Base-by-base conservation (phyloP, 805 yeast species). In the Metschnikowia cerradonensis region DNA sequence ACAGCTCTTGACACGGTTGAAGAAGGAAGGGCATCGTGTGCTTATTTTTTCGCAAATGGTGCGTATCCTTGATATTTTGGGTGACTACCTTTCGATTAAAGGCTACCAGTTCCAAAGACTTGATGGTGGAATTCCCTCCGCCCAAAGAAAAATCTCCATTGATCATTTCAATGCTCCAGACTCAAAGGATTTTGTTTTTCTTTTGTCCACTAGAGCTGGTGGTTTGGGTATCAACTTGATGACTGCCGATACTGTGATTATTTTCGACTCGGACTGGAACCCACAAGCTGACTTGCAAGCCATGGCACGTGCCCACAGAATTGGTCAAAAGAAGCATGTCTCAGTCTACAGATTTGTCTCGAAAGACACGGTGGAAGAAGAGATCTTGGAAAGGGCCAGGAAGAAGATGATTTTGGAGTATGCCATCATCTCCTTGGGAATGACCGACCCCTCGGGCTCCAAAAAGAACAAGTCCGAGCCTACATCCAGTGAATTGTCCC, bases 281-380 rank as follows among this genome's bases (percentile, higher is more conserved):
- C 99, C 99, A 0, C 99, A 94, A 68, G 99, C 99, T 0, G 99
- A 94, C 77, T 76, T 94, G 62, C 99, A 94, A 71, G 99, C 99
- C 1, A 94, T 94, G 99, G 99, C 99, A 0, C 83, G 99, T 71
- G 99, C 99, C 2, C 99, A 94, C 72, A 84, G 99, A 76, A 94
- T 94, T 66, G 99, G 99, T n/a, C 99, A 94, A 68, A 94, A 91
- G 70, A 90, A 89, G 61, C 99, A 94, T 70, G 99, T 94, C 35
- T 89, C 90, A 83, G 98, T 94, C 15, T 94, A 94, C 66, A 77
- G 99, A 65, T 88, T 94, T 72, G 98, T 94, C n/a, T 86, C 96
- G 52, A 94, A 94, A 62, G 99, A 94, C 62, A 94, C 99, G 0
- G 96, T 94, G 13, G 99, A 94, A 68, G 99, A 94, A 68, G 96